Evolutionary conservation across 2,329 filamentous ascomycete species (phyloP).

Genomic region (Ramularia endophylla): DNA sequence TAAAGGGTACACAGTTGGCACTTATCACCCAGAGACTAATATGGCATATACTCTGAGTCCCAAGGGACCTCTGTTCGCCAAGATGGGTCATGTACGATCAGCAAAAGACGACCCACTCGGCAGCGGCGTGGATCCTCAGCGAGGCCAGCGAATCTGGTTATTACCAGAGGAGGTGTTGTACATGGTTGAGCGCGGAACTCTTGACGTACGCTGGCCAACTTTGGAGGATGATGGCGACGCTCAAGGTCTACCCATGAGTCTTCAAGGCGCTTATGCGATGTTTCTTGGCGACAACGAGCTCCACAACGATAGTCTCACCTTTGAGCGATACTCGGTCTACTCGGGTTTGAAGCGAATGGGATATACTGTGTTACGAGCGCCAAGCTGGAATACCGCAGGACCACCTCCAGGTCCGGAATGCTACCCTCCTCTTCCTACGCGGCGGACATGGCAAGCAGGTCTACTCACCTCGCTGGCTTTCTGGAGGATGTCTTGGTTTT

Average conservation of each 20-base stretch:
- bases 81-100: constrained; percentile 64
- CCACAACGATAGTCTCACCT: constrained; percentile 43
- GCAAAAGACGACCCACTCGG: constrained; percentile 44
- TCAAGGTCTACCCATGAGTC: constrained; percentile 72
- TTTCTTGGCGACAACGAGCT: constrained; percentile 67
- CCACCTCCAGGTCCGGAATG: constrained; percentile 17
- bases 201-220: constrained; percentile 80
- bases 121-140: constrained; percentile 16
- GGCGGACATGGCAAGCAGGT: constrained; percentile 27
- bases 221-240: constrained; percentile 44
- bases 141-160: constrained; percentile 58
- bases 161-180: constrained; percentile 89
- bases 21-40: constrained; percentile 63
- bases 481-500: constrained; percentile 11
- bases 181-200: constrained; percentile 75
- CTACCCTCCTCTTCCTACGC: constrained; percentile 17
- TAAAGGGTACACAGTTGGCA: constrained; percentile 61
- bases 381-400: constrained; percentile 34
- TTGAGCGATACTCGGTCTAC: constrained; percentile 86
- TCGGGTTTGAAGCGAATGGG: constrained; percentile 75
- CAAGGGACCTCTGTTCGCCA: constrained; percentile 66
- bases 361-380: constrained; percentile 72
- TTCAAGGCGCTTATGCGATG: constrained; percentile 84
- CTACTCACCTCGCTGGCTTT: constrained; percentile 25
- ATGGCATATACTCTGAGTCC: constrained; percentile 61